Conservation (phyloP, 2,329 filamentous ascomycete species). For the Leptographium lundbergii region DNA sequence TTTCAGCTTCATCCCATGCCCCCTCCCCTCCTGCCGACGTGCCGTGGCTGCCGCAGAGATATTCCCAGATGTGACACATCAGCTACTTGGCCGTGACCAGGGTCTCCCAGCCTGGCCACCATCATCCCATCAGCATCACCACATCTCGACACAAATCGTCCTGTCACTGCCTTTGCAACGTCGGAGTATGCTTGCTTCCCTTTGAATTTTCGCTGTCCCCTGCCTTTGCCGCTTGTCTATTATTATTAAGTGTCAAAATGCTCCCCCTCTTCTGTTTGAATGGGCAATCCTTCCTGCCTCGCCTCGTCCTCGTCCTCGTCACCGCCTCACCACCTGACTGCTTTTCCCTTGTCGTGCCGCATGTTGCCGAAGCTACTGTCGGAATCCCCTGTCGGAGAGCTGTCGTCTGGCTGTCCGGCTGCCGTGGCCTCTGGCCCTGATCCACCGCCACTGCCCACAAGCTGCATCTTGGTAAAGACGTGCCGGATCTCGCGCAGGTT, state of each 20-base stretch:
- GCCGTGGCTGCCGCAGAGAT: not conserved
- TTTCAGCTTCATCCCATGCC: not conserved
- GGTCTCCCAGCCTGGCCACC: not conserved
- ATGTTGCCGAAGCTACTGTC: not conserved
- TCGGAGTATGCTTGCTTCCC: not conserved
- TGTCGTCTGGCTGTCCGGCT: not conserved
- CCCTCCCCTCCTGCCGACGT: too few species aligned
- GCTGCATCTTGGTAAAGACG: constrained; percentile 52
- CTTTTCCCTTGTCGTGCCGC: not conserved
- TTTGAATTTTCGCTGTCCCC: not conserved
- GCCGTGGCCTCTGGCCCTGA: not conserved
- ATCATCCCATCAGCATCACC: not conserved
- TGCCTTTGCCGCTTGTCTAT: not conserved
- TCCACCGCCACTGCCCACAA: constrained; percentile 19
- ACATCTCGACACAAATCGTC: not conserved
- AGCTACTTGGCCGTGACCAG: not conserved
- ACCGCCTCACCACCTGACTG: not conserved
- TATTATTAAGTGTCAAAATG: not conserved
- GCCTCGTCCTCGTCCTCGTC: not conserved
- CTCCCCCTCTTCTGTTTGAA: not conserved
- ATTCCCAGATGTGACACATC: not conserved
- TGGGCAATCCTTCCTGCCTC: not conserved
- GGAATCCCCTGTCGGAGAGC: not conserved
- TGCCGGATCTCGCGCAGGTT: constrained; percentile 64
- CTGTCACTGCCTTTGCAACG: not conserved